Base-by-base conservation (phyloP, 2,329 filamentous ascomycete genomes). In the Fonsecaea erecta region DNA sequence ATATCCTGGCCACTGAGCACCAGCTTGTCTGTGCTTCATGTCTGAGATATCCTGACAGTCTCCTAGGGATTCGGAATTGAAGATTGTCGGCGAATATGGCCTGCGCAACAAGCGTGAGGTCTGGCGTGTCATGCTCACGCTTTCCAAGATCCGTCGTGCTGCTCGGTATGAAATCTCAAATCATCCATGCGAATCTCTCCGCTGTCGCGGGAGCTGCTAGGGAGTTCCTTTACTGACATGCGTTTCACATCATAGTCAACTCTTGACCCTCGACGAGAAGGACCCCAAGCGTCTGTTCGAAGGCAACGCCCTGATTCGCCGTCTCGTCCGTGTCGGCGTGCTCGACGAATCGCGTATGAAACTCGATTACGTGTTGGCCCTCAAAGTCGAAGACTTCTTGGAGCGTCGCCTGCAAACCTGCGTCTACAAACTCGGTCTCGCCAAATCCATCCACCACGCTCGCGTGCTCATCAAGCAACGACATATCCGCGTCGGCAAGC, bases 91-190 rank as follows among this genome's bases (percentile, higher is more conserved):
- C 85, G 95, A 99, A 87, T 99, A 96, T 88, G 95, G 95, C 85
- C 92, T 99, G 78, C 92, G 93, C 85, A 99, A 99, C 89, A 99
- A 99, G 93, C 94, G 95, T 88, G 95, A 99, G 88, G 95, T 99
- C 81, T 99, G 95, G 95, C 93, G 95, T 85, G 95, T 99, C 85
- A 90, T 92, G 88, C 90, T 99, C 84, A 97, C 94, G 79, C 90
- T 99, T 80, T 98, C 95, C 86, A 98, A 98, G 90, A 99, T 99
- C 79, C 95, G 95, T 93, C 95, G 95, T 97, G 95, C 95, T 90
- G 95, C 95, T 82, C 95, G 95, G 94, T 97, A 91, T 78, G 88
- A 11, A 65, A 34, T 30, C 48, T 26, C 30, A 21, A 21, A 24
- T 24, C 43, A 6, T 26, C 8, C 43, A 24, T 24, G 9, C 2